Conservation (phyloP, 345 rosid genomes). For the Eutrema heterophyllum region DNA sequence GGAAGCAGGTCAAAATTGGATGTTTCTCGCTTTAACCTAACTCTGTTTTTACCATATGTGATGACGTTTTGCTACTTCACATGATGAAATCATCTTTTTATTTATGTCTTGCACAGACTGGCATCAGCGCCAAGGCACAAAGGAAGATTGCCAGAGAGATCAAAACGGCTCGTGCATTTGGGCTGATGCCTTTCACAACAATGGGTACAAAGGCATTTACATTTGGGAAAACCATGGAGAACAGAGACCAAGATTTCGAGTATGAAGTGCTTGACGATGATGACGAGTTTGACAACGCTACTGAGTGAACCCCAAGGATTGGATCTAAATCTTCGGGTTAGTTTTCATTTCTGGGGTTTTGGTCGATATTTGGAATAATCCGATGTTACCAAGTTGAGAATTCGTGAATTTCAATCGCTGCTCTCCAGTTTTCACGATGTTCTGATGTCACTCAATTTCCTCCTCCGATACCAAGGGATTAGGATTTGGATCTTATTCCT, state of each 20-base stretch:
- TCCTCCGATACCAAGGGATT: not conserved
- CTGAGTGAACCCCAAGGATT: not conserved
- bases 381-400: not conserved
- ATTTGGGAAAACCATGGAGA: slow-evolving; percentile 63
- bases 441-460: not conserved
- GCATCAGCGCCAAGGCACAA: slow-evolving; percentile 92
- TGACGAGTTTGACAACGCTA: slow-evolving; percentile 18
- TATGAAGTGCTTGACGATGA: slow-evolving; percentile 32
- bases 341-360: slow-evolving; percentile 17
- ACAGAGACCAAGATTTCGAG: slow-evolving; percentile 48
- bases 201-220: slow-evolving; percentile 85
- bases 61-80: not conserved
- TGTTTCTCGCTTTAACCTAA: not conserved
- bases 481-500: slow-evolving; percentile 2
- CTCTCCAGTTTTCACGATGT: not conserved
- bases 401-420: not conserved
- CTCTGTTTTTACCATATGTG: not conserved
- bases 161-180: slow-evolving; percentile 89
- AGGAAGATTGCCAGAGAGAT: slow-evolving; percentile 93
- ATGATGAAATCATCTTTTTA: not conserved
- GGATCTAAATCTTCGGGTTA: not conserved
- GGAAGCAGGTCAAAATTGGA: slow-evolving; percentile 54
- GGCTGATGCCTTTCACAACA: slow-evolving; percentile 87
- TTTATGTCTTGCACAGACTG: slow-evolving; percentile 44
- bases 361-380: slow-evolving; percentile 11